Evolutionary conservation across 805 yeast genomes (phyloP), one percentile per base, ranked within the genome.

Genomic region (Saccharomycopsis amapae): DNA sequence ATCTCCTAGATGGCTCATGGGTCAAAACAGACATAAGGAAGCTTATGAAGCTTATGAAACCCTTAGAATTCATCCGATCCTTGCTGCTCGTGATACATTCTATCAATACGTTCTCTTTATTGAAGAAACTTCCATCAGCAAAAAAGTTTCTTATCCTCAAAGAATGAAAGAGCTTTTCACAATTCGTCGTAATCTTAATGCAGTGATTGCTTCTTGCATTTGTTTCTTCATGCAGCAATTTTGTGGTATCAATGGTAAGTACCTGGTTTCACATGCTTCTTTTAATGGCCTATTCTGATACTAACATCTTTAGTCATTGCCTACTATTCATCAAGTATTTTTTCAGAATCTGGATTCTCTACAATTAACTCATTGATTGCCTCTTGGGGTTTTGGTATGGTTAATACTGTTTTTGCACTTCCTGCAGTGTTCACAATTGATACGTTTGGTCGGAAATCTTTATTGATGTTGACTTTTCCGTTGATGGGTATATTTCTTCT

Each of bases 211-310:
- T 45, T 78, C 94, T 3, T 81, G 82, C 75, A 72, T 85, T 53
- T 86, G 80, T 49, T 86, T 87, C 78, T 83, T 85, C 59, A 81
- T 82, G 86, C 95, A 86, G 67, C 95, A 86, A 62, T 83, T 85
- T 66, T 86, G 95, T 65, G 95, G 95, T 55, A 77, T 86, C 61
- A 86, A 86, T 58, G 45, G n/a, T n/a, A n/a, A n/a, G n/a, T n/a
- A n/a, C n/a, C n/a, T n/a, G n/a, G n/a, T n/a, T n/a, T n/a, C n/a
- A n/a, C n/a, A n/a, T n/a, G n/a, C n/a, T n/a, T n/a, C n/a, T n/a
- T n/a, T n/a, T n/a, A n/a, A n/a, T n/a, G 90, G n/a, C n/a, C n/a
- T n/a, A n/a, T n/a, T n/a, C n/a, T n/a, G n/a, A n/a, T n/a, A n/a
- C n/a, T n/a, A n/a, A n/a, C n/a, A n/a, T n/a, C n/a, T n/a, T n/a